Conservation (phyloP, 1,284 basidiomycete species). For the Volvariella surrecta region DNA sequence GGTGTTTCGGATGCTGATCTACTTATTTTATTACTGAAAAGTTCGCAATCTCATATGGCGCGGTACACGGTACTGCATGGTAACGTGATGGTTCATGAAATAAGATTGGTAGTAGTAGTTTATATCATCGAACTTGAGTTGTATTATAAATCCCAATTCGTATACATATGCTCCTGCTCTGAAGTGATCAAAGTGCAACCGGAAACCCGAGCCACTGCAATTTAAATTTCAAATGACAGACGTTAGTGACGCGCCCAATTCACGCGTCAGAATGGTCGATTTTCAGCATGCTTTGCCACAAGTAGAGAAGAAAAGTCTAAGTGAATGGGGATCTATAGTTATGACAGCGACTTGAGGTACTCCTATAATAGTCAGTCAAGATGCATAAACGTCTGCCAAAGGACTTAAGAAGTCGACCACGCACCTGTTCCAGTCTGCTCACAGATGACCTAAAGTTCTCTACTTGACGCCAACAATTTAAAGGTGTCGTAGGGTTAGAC, state of each 20-base stretch:
- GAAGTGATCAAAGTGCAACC: no score
- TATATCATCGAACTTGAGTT: no score
- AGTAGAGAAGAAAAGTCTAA: background rate
- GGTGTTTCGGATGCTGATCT: background rate
- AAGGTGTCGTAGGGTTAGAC: constrained; percentile 44
- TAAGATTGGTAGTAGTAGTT: no score
- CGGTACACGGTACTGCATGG: no score
- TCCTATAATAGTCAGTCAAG: constrained; percentile 25
- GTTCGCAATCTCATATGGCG: background rate
- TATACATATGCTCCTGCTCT: no score
- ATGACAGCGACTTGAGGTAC: constrained; percentile 48
- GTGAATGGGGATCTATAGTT: constrained; percentile 11
- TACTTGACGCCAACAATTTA: constrained; percentile 77
- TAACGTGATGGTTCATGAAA: no score
- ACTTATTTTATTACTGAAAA: background rate
- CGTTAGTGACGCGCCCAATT: no score
- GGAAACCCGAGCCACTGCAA: no score
- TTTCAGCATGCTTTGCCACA: no score
- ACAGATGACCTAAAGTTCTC: constrained; percentile 67
- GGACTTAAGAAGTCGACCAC: constrained; percentile 7
- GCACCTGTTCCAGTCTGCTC: constrained; percentile 51
- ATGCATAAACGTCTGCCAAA: constrained; percentile 3
- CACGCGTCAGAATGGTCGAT: no score
- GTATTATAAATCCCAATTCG: no score
- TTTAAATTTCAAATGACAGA: no score